These are phyloP conservation scores for Agrocybe praecox DNA, from an alignment of 768 basidiomycete species.

Conservation along the genomic window DNA sequence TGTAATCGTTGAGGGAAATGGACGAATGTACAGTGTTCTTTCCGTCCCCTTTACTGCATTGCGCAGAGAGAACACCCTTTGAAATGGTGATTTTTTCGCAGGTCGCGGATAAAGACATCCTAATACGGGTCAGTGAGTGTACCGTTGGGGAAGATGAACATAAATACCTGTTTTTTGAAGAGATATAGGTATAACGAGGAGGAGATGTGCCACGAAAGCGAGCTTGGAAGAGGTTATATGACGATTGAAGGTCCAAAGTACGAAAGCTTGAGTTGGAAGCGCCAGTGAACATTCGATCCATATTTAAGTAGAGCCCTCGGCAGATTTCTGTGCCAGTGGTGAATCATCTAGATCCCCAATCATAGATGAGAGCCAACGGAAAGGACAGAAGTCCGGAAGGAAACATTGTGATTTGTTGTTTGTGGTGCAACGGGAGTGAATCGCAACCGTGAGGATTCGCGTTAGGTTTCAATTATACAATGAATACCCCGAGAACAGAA, in stretches of 20 bases:
- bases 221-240: neutral
- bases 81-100: constrained; percentile 16
- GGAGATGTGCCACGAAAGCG: neutral
- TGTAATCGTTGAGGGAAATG: constrained; percentile 17
- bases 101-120: constrained; percentile 17
- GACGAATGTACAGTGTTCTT: constrained; percentile 17
- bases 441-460: too few species aligned
- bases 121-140: neutral
- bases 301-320: too few species aligned
- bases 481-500: too few species aligned
- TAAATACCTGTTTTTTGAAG: neutral
- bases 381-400: too few species aligned
- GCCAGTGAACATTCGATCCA: too few species aligned
- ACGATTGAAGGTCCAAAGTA: neutral
- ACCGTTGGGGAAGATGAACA: neutral
- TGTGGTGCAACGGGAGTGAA: too few species aligned
- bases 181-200: neutral
- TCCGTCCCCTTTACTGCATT: constrained; percentile 16
- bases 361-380: too few species aligned
- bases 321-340: too few species aligned
- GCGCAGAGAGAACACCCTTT: constrained; percentile 17
- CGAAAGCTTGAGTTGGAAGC: neutral
- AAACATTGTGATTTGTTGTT: too few species aligned
- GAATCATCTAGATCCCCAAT: too few species aligned
- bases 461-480: too few species aligned